Base-by-base conservation (phyloP, 163 green algal species). In the Chlamydomonas reinhardtii region DNA sequence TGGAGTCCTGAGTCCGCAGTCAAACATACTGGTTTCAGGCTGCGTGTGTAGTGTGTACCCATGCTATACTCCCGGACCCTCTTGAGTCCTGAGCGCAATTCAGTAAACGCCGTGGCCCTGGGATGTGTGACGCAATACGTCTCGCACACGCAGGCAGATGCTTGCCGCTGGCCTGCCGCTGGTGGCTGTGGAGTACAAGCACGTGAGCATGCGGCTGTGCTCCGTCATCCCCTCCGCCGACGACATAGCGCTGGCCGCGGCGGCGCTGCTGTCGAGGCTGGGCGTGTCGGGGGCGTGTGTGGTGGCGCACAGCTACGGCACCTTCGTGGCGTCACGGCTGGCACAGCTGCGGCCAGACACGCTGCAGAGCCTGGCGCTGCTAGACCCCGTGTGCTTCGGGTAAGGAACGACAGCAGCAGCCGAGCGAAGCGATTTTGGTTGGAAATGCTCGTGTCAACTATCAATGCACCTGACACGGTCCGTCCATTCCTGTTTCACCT, bases 281-380 rank as follows among this genome's bases (percentile, higher is more conserved):
- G 83, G 92, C 19, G 11, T 91, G 34, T 81, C 84, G 27, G 59
- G 85, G 83, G 84, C 73, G 35, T 90, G 76, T 65, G 69, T 94
- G 48, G 82, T 94, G 35, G 91, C 76, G 8, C 92, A 95, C 86
- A 86, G 48, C 61, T 95, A 94, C 74, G 92, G 92, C 76, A 94
- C 92, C 22, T 90, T 92, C 52, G 89, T 94, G n/a, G 87, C 91
- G 2, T 88, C 82, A 34, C 84, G 88, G 25, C 73, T 95, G 52
- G 89, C 91, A 62, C 91, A 95, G 80, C n/a, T 70, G 29, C 76
- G 89, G 16, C 52, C 85, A 15, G 22, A 59, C 25, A 56, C 73
- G 2, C 34, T 91, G 84, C 84, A 82, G 35, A 79, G 54, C 39
- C 74, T 91, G 52, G 73, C 77, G 68, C 77, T 91, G 52, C 70